phyloP scores from a whole-genome alignment of 169 alveolate species.

The Toxoplasma gondii region DNA sequence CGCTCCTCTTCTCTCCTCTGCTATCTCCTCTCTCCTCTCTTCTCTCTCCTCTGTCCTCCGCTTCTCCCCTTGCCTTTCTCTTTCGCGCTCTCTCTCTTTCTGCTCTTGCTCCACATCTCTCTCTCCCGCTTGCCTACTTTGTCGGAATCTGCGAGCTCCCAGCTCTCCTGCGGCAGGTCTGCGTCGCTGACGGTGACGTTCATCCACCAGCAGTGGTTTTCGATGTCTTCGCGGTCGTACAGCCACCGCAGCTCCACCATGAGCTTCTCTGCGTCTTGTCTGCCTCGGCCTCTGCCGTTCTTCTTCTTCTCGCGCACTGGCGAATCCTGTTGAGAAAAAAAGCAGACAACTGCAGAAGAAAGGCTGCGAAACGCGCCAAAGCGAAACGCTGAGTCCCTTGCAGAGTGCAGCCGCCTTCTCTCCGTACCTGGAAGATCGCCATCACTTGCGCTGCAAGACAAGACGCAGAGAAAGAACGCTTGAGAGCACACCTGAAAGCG shows the following conservation, averaged over 20 bases:
- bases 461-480: neutral
- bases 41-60: too few relatives aligned
- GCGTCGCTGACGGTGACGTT: neutral
- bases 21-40: neutral
- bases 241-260: constrained; percentile 12
- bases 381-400: too few relatives aligned
- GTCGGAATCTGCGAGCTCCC: constrained; percentile 6
- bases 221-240: constrained; percentile 26
- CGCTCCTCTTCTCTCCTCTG: neutral
- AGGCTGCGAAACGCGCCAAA: too few relatives aligned
- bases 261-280: neutral
- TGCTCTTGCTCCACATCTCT: neutral
- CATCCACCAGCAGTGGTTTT: constrained; percentile 1
- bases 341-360: too few relatives aligned
- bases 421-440: neutral
- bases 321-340: neutral
- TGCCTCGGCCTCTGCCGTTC: neutral
- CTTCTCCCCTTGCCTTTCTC: neutral
- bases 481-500: too few relatives aligned
- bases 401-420: neutral
- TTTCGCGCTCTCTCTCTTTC: neutral
- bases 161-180: constrained; percentile 4
- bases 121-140: neutral
- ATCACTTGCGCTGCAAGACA: constrained; percentile 1
- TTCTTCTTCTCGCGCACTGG: neutral